A percentile compares a stretch with the other conserved stretches of the same genome.
Evolutionary conservation across 352 stramenopile genomes (phyloP).

Genomic region (Pythium dissotocum): DNA sequence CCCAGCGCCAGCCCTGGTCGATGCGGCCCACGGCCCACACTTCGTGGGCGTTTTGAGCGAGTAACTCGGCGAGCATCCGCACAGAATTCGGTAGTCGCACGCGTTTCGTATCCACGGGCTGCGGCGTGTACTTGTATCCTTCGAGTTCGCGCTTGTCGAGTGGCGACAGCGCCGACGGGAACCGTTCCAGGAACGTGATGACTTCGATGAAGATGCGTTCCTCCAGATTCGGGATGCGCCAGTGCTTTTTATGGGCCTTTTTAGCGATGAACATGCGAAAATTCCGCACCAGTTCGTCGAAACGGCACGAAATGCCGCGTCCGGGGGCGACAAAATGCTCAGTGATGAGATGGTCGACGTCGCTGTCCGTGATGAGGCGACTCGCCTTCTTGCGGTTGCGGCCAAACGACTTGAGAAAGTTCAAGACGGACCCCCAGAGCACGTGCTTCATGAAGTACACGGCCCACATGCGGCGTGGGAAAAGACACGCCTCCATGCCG

Average conservation of each 20-base stretch:
- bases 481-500: slow-evolving; percentile 60
- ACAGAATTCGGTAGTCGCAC: slow-evolving; percentile 68
- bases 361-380: slow-evolving; percentile 60
- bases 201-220: slow-evolving; percentile 70
- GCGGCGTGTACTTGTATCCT: slow-evolving; percentile 77
- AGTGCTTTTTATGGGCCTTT: slow-evolving; percentile 59
- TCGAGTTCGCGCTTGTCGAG: slow-evolving; percentile 81
- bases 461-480: slow-evolving; percentile 55
- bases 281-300: slow-evolving; percentile 79
- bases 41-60: slow-evolving; percentile 79
- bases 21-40: slow-evolving; percentile 79
- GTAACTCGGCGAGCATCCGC: slow-evolving; percentile 57
- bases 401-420: slow-evolving; percentile 37
- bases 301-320: slow-evolving; percentile 74
- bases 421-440: slow-evolving; percentile 48
- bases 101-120: slow-evolving; percentile 59
- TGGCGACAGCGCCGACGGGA: slow-evolving; percentile 59
- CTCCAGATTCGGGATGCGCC: slow-evolving; percentile 62
- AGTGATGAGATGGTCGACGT: slow-evolving; percentile 65
- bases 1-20: slow-evolving; percentile 70
- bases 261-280: slow-evolving; percentile 85
- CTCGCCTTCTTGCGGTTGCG: slow-evolving; percentile 44
- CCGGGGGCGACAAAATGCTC: slow-evolving; percentile 60
- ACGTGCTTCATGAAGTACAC: slow-evolving; percentile 61
- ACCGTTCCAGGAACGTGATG: slow-evolving; percentile 77